Evolutionary conservation across 2,329 filamentous ascomycete genomes (phyloP).

Genomic region (Ascochyta lentis): DNA sequence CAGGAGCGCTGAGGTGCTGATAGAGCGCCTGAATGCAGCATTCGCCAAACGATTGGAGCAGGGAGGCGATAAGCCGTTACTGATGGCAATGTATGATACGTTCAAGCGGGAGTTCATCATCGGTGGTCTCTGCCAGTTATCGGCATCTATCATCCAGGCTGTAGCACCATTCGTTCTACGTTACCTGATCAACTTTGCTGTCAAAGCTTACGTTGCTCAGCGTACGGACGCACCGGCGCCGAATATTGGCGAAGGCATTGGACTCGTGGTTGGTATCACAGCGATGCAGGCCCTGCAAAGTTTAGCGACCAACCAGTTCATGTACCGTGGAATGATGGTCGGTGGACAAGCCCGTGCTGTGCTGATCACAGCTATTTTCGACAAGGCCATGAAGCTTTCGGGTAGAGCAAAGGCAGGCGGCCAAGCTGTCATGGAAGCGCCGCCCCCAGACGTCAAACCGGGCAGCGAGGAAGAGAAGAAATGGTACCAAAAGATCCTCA

Average conservation of each 20-base stretch:
- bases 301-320: slow-evolving; percentile 84
- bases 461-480: slow-evolving; percentile 60
- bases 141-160: slow-evolving; percentile 75
- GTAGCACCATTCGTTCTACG: slow-evolving; percentile 84
- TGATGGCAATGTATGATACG: slow-evolving; percentile 84
- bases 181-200: slow-evolving; percentile 85
- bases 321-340: slow-evolving; percentile 90
- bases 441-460: slow-evolving; percentile 53
- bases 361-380: slow-evolving; percentile 85
- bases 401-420: slow-evolving; percentile 87
- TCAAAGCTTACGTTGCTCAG: slow-evolving; percentile 75
- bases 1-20: slow-evolving; percentile 73
- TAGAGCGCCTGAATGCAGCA: slow-evolving; percentile 68
- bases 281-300: slow-evolving; percentile 85
- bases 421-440: slow-evolving; percentile 52
- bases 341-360: slow-evolving; percentile 83
- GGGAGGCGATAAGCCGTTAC: slow-evolving; percentile 74
- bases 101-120: slow-evolving; percentile 85
- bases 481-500: slow-evolving; percentile 57
- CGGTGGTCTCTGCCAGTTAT: slow-evolving; percentile 78
- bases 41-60: slow-evolving; percentile 72
- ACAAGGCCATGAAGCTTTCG: slow-evolving; percentile 90
- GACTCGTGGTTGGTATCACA: slow-evolving; percentile 83
- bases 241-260: slow-evolving; percentile 75
- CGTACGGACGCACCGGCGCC: slow-evolving; percentile 64